These are phyloP conservation scores for Trichoderma oligosporum DNA, from an alignment of 2,329 filamentous ascomycete species.

Conservation along the genomic window DNA sequence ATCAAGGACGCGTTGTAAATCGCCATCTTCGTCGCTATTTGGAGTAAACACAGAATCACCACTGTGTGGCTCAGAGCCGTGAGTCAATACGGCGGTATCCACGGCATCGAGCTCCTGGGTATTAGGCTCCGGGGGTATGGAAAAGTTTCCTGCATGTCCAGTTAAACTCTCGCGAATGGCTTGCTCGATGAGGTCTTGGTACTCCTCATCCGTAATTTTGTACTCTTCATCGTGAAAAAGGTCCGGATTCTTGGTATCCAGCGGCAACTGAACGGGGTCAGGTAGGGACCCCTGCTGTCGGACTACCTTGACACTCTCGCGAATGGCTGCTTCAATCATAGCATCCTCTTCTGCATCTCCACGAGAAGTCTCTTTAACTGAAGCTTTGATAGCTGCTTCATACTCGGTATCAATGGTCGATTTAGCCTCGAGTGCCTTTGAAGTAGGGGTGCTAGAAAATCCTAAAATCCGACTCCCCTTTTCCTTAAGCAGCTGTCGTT, in stretches of 20 bases:
- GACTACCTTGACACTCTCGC: slow-evolving; percentile 63
- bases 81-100: neutral
- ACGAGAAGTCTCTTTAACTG: slow-evolving; percentile 65
- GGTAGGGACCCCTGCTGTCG: slow-evolving; percentile 30
- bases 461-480: slow-evolving; percentile 16
- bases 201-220: slow-evolving; percentile 54
- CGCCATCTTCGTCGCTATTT: slow-evolving; percentile 39
- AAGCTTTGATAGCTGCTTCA: slow-evolving; percentile 67
- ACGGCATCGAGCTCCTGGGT: slow-evolving; percentile 21
- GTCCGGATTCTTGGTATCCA: slow-evolving; percentile 28
- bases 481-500: slow-evolving; percentile 22
- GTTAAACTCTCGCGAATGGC: slow-evolving; percentile 52
- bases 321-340: slow-evolving; percentile 68
- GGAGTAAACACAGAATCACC: neutral
- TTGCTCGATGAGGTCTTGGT: slow-evolving; percentile 53
- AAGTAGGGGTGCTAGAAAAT: slow-evolving; percentile 20
- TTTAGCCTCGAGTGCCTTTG: neutral
- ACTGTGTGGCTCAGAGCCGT: neutral
- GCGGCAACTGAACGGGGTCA: slow-evolving; percentile 23
- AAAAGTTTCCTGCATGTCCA: slow-evolving; percentile 18
- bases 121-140: slow-evolving; percentile 23
- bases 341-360: slow-evolving; percentile 68
- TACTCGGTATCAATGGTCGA: slow-evolving; percentile 54
- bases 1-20: slow-evolving; percentile 39
- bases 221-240: slow-evolving; percentile 41